Conservation (phyloP, 2,329 filamentous ascomycete genomes). For the Immersiporthe knoxdaviesiana region DNA sequence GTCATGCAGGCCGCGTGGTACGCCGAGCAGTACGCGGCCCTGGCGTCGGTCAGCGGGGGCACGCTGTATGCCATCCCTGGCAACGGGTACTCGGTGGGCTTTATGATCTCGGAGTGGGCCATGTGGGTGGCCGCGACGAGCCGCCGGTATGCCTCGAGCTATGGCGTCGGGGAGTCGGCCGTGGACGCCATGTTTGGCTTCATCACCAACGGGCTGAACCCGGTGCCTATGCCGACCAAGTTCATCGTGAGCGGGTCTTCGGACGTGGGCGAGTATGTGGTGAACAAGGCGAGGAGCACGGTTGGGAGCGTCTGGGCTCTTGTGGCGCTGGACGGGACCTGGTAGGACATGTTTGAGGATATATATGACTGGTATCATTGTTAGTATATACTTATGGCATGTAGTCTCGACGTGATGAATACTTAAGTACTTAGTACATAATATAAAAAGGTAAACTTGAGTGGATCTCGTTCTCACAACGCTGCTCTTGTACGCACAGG, state of each 20-base stretch:
- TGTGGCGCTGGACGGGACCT: conserved; percentile 28
- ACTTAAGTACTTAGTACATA: too few species aligned
- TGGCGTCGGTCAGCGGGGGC: conserved; percentile 19
- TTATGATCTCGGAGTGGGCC: conserved; percentile 25
- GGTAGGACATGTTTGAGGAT: conserved; percentile 11
- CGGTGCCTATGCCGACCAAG: conserved; percentile 26
- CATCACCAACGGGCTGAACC: conserved; percentile 16
- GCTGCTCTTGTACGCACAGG: too few species aligned
- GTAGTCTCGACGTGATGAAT: neutral
- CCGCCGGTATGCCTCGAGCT: conserved; percentile 12
- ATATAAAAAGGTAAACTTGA: too few species aligned
- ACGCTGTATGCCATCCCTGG: conserved; percentile 18
- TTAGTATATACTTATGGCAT: neutral
- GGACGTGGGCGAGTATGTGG: conserved; percentile 16
- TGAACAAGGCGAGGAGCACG: conserved; percentile 22
- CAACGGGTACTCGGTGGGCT: conserved; percentile 19
- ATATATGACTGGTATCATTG: too few species aligned
- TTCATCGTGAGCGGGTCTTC: conserved; percentile 15
- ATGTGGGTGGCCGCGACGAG: conserved; percentile 22
- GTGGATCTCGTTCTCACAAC: too few species aligned
- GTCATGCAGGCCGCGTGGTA: conserved; percentile 17
- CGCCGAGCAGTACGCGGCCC: conserved; percentile 8
- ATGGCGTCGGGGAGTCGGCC: conserved; percentile 12
- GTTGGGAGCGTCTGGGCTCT: conserved; percentile 24
- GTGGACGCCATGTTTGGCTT: conserved; percentile 21